Conservation (phyloP, 495 filamentous ascomycete species). For the Xanthoparmelia taractica region DNA sequence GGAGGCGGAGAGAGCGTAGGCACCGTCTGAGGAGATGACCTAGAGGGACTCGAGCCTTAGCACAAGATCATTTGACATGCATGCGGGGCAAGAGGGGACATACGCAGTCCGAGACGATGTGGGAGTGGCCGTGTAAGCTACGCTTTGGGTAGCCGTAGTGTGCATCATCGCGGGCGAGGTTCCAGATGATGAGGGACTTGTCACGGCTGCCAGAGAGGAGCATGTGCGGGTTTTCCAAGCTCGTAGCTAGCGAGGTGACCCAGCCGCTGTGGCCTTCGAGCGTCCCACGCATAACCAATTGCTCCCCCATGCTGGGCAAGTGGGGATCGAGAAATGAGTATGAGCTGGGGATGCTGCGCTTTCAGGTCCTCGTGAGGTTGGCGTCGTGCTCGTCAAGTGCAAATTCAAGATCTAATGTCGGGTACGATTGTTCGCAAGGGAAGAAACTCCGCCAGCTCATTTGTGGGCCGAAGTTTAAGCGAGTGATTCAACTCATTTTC, state of each 20-base stretch:
- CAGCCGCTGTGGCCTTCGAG: slow-evolving; percentile 90
- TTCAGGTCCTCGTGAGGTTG: neutral
- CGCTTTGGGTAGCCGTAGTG: slow-evolving; percentile 98
- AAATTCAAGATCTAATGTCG: neutral
- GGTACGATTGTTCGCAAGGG: neutral
- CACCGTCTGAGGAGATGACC: slow-evolving; percentile 99
- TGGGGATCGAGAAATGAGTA: neutral
- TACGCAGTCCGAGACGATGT: slow-evolving; percentile 99
- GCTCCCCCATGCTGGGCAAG: slow-evolving; percentile 70
- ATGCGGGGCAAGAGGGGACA: slow-evolving; percentile 31
- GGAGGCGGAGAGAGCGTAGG: slow-evolving; percentile 96
- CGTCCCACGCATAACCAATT: slow-evolving; percentile 93
- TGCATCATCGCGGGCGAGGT: slow-evolving; percentile 96
- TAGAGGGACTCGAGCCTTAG: slow-evolving; percentile 37
- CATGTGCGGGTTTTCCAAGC: slow-evolving; percentile 99
- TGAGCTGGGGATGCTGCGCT: neutral
- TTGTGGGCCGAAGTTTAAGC: slow-evolving; percentile 22
- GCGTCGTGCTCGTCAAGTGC: neutral
- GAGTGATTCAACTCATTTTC: slow-evolving; percentile 5
- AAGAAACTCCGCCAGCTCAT: neutral
- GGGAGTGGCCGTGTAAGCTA: slow-evolving; percentile 94
- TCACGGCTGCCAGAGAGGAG: slow-evolving; percentile 94
- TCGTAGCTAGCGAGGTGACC: slow-evolving; percentile 79
- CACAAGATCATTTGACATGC: slow-evolving; percentile 6
- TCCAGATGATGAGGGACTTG: slow-evolving; percentile 99